Evolutionary conservation across 1,139 yeast species (phyloP).

Genomic region (Insectozyma bohioensis): DNA sequence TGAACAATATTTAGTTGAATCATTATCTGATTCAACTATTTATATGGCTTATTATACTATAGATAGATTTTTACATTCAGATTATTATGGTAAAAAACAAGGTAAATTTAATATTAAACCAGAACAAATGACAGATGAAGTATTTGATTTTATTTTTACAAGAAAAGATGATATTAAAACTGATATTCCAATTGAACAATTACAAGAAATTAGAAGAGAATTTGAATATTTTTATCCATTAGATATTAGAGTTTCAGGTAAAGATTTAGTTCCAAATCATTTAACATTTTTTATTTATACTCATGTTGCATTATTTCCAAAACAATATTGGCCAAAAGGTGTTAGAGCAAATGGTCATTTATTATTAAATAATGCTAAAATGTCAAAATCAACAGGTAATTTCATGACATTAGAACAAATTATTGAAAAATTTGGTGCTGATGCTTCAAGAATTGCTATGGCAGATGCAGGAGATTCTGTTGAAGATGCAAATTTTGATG

Average conservation of each 20-base stretch:
- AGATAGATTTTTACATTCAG: constrained; percentile 80
- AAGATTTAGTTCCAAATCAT: constrained; percentile 96
- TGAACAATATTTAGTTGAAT: constrained; percentile 87
- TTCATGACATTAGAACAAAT: constrained; percentile 88
- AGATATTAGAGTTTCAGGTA: constrained; percentile 90
- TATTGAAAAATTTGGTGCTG: constrained; percentile 91
- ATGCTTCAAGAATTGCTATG: constrained; percentile 93
- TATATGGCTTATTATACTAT: constrained; percentile 97
- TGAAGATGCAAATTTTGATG: constrained; percentile 98
- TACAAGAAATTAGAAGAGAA: constrained; percentile 81
- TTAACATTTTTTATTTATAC: constrained; percentile 92
- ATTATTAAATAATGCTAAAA: constrained; percentile 91
- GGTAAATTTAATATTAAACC: constrained; percentile 78
- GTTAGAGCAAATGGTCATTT: constrained; percentile 95
- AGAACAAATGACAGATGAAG: constrained; percentile 89
- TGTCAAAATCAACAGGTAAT: constrained; percentile 98
- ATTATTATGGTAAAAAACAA: constrained; percentile 73
- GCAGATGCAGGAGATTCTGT: constrained; percentile 98
- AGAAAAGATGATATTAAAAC: constrained; percentile 61
- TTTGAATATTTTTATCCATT: constrained; percentile 95
- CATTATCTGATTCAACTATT: constrained; percentile 92
- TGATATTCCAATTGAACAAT: constrained; percentile 65
- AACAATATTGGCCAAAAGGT: constrained; percentile 90
- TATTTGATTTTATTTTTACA: constrained; percentile 86
- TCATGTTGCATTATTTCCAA: constrained; percentile 91